Conservation (phyloP, 2,329 filamentous ascomycete genomes). For the Falciphora oryzae region DNA sequence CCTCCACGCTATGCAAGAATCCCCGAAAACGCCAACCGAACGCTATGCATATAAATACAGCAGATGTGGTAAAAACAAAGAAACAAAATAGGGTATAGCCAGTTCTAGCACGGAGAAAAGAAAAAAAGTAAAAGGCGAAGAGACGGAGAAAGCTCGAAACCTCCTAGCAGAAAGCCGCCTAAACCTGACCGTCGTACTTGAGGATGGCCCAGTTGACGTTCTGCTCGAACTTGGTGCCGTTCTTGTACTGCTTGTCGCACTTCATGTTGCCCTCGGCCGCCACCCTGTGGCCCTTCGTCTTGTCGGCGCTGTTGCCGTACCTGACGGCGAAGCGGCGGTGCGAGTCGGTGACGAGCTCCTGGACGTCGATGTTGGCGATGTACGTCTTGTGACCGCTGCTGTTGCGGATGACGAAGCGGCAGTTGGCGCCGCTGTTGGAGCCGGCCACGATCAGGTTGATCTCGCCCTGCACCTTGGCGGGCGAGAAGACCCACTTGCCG, state of each 20-base stretch:
- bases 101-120: not conserved
- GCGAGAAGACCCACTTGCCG: constrained; percentile 4
- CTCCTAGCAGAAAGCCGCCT: not conserved
- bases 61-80: not conserved
- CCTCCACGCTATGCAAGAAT: not conserved
- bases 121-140: not conserved
- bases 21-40: not conserved
- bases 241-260: constrained; percentile 7
- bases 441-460: constrained; percentile 7
- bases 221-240: constrained; percentile 3
- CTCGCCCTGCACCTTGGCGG: constrained; percentile 2
- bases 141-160: not conserved
- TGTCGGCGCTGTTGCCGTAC: not conserved
- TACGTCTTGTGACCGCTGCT: not conserved
- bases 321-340: not conserved
- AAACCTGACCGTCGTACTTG: not conserved
- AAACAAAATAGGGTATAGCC: not conserved
- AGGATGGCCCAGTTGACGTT: constrained; percentile 3
- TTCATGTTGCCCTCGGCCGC: constrained; percentile 3
- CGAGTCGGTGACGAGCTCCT: not conserved
- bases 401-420: constrained; percentile 2
- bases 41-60: not conserved
- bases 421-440: constrained; percentile 7
- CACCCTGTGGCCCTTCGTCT: not conserved
- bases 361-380: not conserved